Evolutionary conservation across 2,329 filamentous ascomycete genomes (phyloP).

Genomic region (Cercospora nicotianae): DNA sequence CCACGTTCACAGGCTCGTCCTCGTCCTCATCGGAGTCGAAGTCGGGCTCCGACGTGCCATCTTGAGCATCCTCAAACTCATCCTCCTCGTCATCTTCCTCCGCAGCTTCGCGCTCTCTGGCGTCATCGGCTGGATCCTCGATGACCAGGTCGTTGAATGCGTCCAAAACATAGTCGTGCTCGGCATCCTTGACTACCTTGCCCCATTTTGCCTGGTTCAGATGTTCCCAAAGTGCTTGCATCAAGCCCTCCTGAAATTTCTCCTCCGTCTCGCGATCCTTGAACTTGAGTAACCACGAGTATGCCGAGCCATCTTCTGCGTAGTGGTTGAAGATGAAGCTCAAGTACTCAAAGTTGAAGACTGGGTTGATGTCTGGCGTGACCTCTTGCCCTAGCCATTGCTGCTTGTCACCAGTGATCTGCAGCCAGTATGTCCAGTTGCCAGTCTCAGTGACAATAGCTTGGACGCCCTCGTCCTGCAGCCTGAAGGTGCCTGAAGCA

Average conservation of each 20-base stretch:
- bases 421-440: constrained; percentile 93
- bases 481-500: constrained; percentile 76
- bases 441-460: constrained; percentile 84
- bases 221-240: constrained; percentile 96
- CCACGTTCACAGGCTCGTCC: constrained; percentile 70
- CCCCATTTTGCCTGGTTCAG: constrained; percentile 91
- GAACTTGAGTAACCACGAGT: constrained; percentile 94
- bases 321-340: constrained; percentile 99
- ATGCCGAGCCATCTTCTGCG: constrained; percentile 79
- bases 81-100: constrained; percentile 56
- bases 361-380: constrained; percentile 88
- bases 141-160: constrained; percentile 93
- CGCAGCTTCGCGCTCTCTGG: constrained; percentile 55
- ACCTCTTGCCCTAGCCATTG: constrained; percentile 87
- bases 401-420: constrained; percentile 72
- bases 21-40: constrained; percentile 72
- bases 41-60: constrained; percentile 67
- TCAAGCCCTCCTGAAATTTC: constrained; percentile 86
- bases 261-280: constrained; percentile 78
- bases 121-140: constrained; percentile 69
- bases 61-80: constrained; percentile 62
- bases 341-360: constrained; percentile 98
- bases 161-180: constrained; percentile 91
- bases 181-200: constrained; percentile 80
- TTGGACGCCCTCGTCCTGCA: constrained; percentile 72